A percentile compares a stretch with the other conserved stretches of the same genome.
phyloP scores from a whole-genome alignment of 305 asterid species.

The Fraxinus albicans region DNA sequence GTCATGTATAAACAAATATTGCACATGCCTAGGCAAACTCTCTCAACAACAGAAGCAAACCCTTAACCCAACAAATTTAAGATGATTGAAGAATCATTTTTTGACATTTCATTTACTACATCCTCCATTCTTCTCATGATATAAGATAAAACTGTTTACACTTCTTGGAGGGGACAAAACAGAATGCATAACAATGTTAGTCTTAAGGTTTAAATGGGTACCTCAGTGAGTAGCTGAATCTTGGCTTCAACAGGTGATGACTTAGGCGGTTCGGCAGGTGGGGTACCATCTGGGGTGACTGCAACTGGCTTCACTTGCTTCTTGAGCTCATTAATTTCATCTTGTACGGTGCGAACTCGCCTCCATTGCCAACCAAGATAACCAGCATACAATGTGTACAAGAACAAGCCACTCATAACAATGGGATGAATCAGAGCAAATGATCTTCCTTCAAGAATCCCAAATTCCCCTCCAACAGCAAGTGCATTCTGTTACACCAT shows the following conservation, averaged over 20 bases:
- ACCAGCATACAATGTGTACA: slow-evolving; percentile 77
- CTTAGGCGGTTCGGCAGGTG: slow-evolving; percentile 39
- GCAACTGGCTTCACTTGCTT: slow-evolving; percentile 68
- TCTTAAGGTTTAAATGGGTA: slow-evolving; percentile 3
- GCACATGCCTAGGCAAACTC: not conserved
- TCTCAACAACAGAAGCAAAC: not conserved
- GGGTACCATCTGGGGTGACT: slow-evolving; percentile 60
- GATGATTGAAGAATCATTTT: not conserved
- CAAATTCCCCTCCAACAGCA: slow-evolving; percentile 80
- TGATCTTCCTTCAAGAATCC: slow-evolving; percentile 83
- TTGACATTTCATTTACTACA: not conserved
- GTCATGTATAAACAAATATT: not conserved
- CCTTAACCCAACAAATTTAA: not conserved
- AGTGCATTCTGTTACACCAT: slow-evolving; percentile 54
- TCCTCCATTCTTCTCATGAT: not conserved
- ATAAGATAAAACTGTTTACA: no score
- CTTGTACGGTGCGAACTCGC: slow-evolving; percentile 75
- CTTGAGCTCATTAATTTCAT: slow-evolving; percentile 73
- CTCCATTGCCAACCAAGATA: slow-evolving; percentile 99
- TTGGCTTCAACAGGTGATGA: slow-evolving; percentile 70
- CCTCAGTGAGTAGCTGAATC: slow-evolving; percentile 87
- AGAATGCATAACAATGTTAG: not conserved
- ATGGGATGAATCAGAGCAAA: slow-evolving; percentile 75
- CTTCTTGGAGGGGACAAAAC: no score
- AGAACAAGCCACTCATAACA: slow-evolving; percentile 70